Conservation (phyloP, 805 yeast species). For the Cyberlindnera saturnus region DNA sequence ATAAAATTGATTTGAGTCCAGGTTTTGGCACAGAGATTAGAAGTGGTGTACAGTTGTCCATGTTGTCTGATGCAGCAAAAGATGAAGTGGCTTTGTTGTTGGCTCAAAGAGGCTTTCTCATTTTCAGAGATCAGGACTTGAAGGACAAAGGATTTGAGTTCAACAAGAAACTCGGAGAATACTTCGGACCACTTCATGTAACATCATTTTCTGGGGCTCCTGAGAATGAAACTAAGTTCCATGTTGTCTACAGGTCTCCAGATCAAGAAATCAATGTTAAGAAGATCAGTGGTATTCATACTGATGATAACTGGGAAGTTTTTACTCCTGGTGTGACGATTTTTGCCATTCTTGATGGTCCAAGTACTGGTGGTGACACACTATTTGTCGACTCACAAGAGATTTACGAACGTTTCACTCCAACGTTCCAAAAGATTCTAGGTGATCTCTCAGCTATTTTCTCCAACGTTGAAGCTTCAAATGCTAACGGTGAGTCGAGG, state of each 20-base stretch:
- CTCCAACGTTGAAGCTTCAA: constrained; percentile 66
- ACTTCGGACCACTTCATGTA: constrained; percentile 66
- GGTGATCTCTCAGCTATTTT: constrained; percentile 61
- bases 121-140: constrained; percentile 62
- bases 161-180: constrained; percentile 45
- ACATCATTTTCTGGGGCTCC: constrained; percentile 79
- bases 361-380: constrained; percentile 70
- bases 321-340: constrained; percentile 58
- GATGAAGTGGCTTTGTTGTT: constrained; percentile 65
- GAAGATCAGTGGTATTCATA: constrained; percentile 58
- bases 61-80: constrained; percentile 47
- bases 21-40: constrained; percentile 60
- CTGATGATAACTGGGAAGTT: constrained; percentile 65
- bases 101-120: constrained; percentile 65
- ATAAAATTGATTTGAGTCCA: constrained; percentile 48
- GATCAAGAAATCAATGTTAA: constrained; percentile 16
- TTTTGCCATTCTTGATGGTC: constrained; percentile 55
- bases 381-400: constrained; percentile 62
- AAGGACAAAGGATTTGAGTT: constrained; percentile 47
- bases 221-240: constrained; percentile 50
- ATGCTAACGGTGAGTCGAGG: constrained; percentile 45
- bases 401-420: constrained; percentile 67
- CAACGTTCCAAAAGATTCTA: constrained; percentile 51
- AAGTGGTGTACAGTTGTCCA: constrained; percentile 53
- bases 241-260: constrained; percentile 32